These are phyloP conservation scores for Penicillium brevicompactum DNA, from an alignment of 2,329 filamentous ascomycete genomes.

Conservation along the genomic window DNA sequence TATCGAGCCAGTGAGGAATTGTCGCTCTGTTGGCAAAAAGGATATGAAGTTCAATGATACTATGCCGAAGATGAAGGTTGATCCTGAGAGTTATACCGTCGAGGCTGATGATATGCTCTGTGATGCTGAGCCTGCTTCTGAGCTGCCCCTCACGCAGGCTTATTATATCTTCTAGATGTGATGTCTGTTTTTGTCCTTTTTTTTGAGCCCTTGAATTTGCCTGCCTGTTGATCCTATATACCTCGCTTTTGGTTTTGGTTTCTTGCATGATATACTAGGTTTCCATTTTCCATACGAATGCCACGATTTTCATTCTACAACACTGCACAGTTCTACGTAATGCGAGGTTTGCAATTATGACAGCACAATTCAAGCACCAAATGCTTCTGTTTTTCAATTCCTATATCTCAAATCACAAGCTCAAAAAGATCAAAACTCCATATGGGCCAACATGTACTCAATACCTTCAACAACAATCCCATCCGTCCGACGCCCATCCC, in stretches of 20 bases:
- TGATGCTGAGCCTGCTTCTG: conserved; percentile 69
- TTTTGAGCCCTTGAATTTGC: neutral
- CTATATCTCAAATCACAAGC: neutral
- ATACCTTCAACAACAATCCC: neutral
- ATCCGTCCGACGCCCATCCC: conserved; percentile 4
- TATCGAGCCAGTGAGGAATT: conserved; percentile 76
- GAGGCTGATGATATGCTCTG: conserved; percentile 79
- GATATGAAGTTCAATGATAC: conserved; percentile 89
- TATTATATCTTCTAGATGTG: conserved; percentile 70
- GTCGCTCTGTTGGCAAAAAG: conserved; percentile 73
- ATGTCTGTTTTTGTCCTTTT: neutral
- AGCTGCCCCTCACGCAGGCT: conserved; percentile 73
- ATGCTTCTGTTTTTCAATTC: neutral
- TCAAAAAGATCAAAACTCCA: neutral
- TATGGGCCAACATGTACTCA: neutral
- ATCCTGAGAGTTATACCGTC: conserved; percentile 86
- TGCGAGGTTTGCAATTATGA: neutral
- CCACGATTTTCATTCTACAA: conserved; percentile 4
- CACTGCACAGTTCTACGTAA: neutral
- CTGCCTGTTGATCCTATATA: conserved; percentile 15
- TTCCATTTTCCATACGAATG: conserved; percentile 8
- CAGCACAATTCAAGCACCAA: neutral
- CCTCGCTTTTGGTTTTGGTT: conserved; percentile 10
- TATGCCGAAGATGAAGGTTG: conserved; percentile 85
- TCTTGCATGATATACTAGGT: neutral